Evolutionary conservation across 768 basidiomycete genomes (phyloP), one percentile per base, ranked within the genome.

Genomic region (Panus rudis): DNA sequence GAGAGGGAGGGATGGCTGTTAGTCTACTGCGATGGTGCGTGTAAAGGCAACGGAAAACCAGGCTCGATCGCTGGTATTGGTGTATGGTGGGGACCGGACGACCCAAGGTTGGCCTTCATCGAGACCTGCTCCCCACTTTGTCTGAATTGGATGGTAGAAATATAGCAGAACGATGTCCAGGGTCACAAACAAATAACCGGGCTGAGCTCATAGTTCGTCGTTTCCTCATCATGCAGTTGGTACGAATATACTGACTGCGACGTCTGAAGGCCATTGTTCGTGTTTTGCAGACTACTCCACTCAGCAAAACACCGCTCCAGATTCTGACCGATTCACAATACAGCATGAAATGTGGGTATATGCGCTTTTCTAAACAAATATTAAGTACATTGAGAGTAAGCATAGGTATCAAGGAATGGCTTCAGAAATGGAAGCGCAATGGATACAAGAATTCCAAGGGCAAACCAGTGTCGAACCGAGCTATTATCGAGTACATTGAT

Each of bases 321-420:
- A 86, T 96, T 54, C 84, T 83, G 52, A 83, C 88, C 0, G 93
- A 97, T 61, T 96, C 92, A 0, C 64, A 76, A 34, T 96, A 96
- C 54, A 79, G 80, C 1, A 90, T 91, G 3, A 64, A 77, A 38
- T 92, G 92, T 92, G 47, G 42, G 65, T 57, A 4, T 24, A 24
- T 11, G 0, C 16, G 34, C 26, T 37, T 26, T 20, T 25, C 12
- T 21, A 20, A 3, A 26, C 19, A 19, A 45, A 21, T 43, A 22
- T 40, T 43, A 17, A 28, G 23, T 27, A 44, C 5, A 34, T 54
- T 38, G 57, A 35, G 11, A n/a, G 27, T 25, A n/a, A 34, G 5
- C 33, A 12, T 54, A 92, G 90, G 85, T 54, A 70, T 91, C 55
- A 59, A 69, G 0, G 55, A 63, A 12, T 94, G 86, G 85, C 64